phyloP scores from a whole-genome alignment of 306 rosid species.

The Prunus mongolica region DNA sequence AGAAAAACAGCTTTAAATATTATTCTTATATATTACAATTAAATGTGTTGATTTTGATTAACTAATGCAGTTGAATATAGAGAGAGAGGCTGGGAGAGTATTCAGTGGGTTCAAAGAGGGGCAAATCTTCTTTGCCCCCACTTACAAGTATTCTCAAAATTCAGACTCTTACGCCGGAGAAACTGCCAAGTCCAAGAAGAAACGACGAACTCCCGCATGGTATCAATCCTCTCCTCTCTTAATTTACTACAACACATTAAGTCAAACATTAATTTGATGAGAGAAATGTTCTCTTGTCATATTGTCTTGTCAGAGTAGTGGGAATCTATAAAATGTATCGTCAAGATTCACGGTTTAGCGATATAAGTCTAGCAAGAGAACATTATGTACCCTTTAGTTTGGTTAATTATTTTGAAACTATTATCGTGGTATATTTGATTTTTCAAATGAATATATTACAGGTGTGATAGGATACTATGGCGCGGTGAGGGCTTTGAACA shows the following conservation, averaged over 20 bases:
- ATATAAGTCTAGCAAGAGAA: not conserved
- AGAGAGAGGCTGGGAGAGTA: slow-evolving; percentile 74
- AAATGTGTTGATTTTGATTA: not conserved
- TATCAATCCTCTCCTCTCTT: slow-evolving; percentile 11
- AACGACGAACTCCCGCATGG: slow-evolving; percentile 93
- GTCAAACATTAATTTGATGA: too few species aligned
- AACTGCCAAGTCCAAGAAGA: slow-evolving; percentile 71
- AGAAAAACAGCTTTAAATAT: not conserved
- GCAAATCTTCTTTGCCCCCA: slow-evolving; percentile 63
- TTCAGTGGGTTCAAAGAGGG: slow-evolving; percentile 74
- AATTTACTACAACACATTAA: not conserved
- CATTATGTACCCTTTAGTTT: not conserved
- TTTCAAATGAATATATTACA: slow-evolving; percentile 17
- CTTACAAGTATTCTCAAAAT: slow-evolving; percentile 79
- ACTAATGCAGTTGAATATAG: slow-evolving; percentile 59
- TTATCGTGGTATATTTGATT: not conserved
- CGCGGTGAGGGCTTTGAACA: slow-evolving; percentile 71
- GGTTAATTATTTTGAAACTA: not conserved
- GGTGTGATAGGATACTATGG: slow-evolving; percentile 92
- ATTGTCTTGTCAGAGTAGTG: too few species aligned
- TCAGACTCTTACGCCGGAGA: slow-evolving; percentile 88
- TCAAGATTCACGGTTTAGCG: too few species aligned
- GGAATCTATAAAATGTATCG: too few species aligned
- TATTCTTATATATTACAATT: not conserved
- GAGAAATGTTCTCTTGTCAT: not conserved